A percentile compares a stretch with the other conserved stretches of the same genome.
phyloP scores from a whole-genome alignment of 1,284 basidiomycete species.

The Tetrapyrgos nigripes region DNA sequence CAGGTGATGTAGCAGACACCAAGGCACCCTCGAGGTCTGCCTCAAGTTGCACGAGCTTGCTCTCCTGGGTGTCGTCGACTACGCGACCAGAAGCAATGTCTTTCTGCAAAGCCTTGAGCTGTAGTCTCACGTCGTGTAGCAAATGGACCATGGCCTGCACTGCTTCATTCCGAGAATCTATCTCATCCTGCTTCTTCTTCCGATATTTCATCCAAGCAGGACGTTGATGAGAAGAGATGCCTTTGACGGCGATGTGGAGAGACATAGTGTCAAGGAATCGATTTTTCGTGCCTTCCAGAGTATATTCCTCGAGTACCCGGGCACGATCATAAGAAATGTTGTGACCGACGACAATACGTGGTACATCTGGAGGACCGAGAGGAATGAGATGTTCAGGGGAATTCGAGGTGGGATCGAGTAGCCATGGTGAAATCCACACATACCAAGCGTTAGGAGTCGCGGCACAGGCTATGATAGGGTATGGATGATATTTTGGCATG shows the following conservation, averaged over 20 bases:
- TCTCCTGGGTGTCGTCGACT: constrained; percentile 39
- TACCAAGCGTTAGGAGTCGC: constrained; percentile 91
- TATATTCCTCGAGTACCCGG: constrained; percentile 88
- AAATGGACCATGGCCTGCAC: constrained; percentile 59
- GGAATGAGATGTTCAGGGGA: constrained; percentile 81
- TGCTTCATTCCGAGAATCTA: constrained; percentile 63
- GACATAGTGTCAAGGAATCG: constrained; percentile 97
- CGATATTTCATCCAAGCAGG: constrained; percentile 91
- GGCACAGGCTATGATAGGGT: constrained; percentile 91
- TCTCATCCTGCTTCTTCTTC: constrained; percentile 63
- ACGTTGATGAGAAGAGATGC: constrained; percentile 95
- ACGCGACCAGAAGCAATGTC: constrained; percentile 38
- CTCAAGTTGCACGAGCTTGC: constrained; percentile 50
- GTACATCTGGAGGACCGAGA: constrained; percentile 57
- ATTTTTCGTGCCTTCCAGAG: constrained; percentile 69
- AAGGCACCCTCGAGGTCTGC: constrained; percentile 49
- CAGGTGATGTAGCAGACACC: constrained; percentile 24
- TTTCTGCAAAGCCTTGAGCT: constrained; percentile 31
- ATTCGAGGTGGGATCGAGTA: constrained; percentile 69
- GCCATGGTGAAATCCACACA: constrained; percentile 94
- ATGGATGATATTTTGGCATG: constrained; percentile 83
- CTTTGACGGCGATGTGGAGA: constrained; percentile 92
- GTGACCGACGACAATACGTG: constrained; percentile 88
- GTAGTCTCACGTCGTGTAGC: constrained; percentile 53
- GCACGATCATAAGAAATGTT: constrained; percentile 96